phyloP scores from a whole-genome alignment of 192 early-diverging fungal genomes.

The Chytriomyces sp. region DNA sequence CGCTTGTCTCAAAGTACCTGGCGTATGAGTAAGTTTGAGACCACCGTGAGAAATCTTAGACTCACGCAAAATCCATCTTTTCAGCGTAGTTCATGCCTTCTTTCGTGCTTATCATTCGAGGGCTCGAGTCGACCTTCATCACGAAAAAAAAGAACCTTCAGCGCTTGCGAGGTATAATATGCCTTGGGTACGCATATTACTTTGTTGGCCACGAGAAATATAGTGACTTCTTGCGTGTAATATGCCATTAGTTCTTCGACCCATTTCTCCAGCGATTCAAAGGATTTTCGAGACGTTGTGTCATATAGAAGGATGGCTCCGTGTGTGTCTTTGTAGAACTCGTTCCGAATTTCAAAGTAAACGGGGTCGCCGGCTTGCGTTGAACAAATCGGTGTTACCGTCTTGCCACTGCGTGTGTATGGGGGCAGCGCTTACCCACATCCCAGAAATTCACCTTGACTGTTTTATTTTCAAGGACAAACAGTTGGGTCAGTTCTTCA shows the following conservation, averaged over 20 bases:
- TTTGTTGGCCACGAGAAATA: slow-evolving; percentile 59
- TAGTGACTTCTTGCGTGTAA: slow-evolving; percentile 39
- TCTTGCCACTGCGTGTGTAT: not conserved
- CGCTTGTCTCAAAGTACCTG: slow-evolving; percentile 61
- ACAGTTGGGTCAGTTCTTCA: slow-evolving; percentile 8
- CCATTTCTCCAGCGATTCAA: slow-evolving; percentile 50
- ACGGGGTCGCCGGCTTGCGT: slow-evolving; percentile 52
- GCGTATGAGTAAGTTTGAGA: not conserved
- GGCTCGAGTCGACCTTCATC: slow-evolving; percentile 38
- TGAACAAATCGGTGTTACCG: not conserved
- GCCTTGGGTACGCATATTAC: not conserved
- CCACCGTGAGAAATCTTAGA: not conserved
- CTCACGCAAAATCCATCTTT: slow-evolving; percentile 42
- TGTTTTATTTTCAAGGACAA: slow-evolving; percentile 21
- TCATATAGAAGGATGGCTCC: slow-evolving; percentile 55
- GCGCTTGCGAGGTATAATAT: not conserved
- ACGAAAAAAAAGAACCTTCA: not conserved
- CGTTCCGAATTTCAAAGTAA: slow-evolving; percentile 64
- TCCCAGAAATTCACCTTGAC: slow-evolving; percentile 73
- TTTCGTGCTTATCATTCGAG: slow-evolving; percentile 42
- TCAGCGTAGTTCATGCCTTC: slow-evolving; percentile 47
- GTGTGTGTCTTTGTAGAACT: slow-evolving; percentile 68
- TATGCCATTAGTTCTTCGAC: slow-evolving; percentile 50
- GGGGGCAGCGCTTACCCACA: slow-evolving; percentile 23
- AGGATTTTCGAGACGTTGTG: slow-evolving; percentile 39